A percentile compares a stretch with the other conserved stretches of the same genome.
Evolutionary conservation across 192 early-diverging fungal genomes (phyloP).

Genomic region (Chytriomyces confervae): DNA sequence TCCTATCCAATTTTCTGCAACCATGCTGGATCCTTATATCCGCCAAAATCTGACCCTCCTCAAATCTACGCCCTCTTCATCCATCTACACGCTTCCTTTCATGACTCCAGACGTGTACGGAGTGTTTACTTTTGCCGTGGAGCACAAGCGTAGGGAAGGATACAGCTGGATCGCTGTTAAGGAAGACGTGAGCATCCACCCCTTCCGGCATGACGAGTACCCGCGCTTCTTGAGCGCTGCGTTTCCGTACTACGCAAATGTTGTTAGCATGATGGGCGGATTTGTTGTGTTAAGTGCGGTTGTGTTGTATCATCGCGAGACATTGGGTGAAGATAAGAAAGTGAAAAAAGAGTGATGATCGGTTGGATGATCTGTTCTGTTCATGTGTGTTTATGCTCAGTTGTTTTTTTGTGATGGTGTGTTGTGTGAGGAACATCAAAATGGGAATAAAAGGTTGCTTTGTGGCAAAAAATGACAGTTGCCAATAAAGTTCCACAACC

Average conservation of each 20-base stretch:
- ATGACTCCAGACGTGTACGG: slow-evolving; percentile 94
- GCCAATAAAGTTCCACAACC: too few species aligned
- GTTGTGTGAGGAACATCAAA: too few species aligned
- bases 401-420: too few species aligned
- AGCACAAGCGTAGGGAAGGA: slow-evolving; percentile 87
- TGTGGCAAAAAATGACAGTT: too few species aligned
- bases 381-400: too few species aligned
- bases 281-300: slow-evolving; percentile 82
- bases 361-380: too few species aligned
- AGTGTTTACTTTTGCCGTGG: slow-evolving; percentile 95
- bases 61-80: slow-evolving; percentile 22
- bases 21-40: slow-evolving; percentile 98
- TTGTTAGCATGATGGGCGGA: slow-evolving; percentile 81
- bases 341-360: slow-evolving; percentile 31
- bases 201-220: slow-evolving; percentile 95
- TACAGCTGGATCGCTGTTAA: slow-evolving; percentile 72
- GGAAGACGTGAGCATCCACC: slow-evolving; percentile 84
- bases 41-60: slow-evolving; percentile 60
- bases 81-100: slow-evolving; percentile 56
- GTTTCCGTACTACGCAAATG: slow-evolving; percentile 93
- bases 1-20: slow-evolving; percentile 85
- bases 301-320: slow-evolving; percentile 72
- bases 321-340: slow-evolving; percentile 30
- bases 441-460: too few species aligned
- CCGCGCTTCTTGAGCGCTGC: slow-evolving; percentile 89